Evolutionary conservation across 2,329 filamentous ascomycete genomes (phyloP).

Genomic region (Xylariaceae sp.): DNA sequence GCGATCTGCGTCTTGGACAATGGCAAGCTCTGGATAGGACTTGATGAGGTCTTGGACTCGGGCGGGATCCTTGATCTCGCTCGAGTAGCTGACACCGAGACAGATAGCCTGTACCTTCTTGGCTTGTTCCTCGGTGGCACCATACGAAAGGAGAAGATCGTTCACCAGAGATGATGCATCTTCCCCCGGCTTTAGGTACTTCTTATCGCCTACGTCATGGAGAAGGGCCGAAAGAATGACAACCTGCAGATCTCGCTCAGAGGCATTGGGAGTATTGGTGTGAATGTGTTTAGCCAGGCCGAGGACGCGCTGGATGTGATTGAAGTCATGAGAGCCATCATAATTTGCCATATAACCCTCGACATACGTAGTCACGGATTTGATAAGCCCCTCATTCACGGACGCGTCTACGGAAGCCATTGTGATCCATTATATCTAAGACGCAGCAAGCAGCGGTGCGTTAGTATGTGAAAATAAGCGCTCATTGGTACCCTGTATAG

Average conservation of each 20-base stretch:
- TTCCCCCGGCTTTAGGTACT: conserved; percentile 69
- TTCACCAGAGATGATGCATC: conserved; percentile 62
- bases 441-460: conserved; percentile 28
- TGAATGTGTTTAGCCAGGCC: conserved; percentile 73
- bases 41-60: conserved; percentile 66
- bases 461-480: conserved; percentile 38
- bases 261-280: conserved; percentile 40
- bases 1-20: conserved; percentile 91
- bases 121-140: conserved; percentile 64
- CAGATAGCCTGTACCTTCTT: conserved; percentile 73
- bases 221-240: conserved; percentile 75
- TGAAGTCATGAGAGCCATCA: conserved; percentile 88
- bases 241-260: conserved; percentile 54
- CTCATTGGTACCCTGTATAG: conserved; percentile 31
- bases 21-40: conserved; percentile 73
- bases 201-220: conserved; percentile 90
- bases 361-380: conserved; percentile 66
- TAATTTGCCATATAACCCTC: conserved; percentile 75
- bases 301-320: conserved; percentile 81
- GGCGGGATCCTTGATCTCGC: conserved; percentile 70
- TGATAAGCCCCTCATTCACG: conserved; percentile 53
- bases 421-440: conserved; percentile 25
- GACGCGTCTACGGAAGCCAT: conserved; percentile 35
- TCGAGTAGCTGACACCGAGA: conserved; percentile 77
- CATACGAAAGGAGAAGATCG: conserved; percentile 60